These are phyloP conservation scores for Mycocentrospora acerina DNA, from an alignment of 2,329 filamentous ascomycete genomes.

Conservation along the genomic window DNA sequence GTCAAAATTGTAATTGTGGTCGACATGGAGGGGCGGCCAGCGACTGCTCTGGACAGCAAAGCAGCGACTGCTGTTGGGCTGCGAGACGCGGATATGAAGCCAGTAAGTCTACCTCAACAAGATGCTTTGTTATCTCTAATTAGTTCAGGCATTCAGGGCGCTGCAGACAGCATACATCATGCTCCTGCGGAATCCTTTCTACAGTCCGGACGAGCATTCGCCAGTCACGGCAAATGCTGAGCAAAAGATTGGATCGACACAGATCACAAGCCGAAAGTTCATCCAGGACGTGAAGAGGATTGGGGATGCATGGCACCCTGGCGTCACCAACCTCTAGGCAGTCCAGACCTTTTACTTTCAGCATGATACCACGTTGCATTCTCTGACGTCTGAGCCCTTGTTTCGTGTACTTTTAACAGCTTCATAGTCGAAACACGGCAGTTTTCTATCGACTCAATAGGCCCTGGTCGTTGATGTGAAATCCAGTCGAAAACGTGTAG, in stretches of 20 bases:
- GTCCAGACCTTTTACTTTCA: conserved; percentile 3
- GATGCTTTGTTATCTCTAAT: too few relatives aligned
- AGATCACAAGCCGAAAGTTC: conserved; percentile 82
- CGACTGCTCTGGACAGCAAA: conserved; percentile 37
- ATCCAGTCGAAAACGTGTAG: too few relatives aligned
- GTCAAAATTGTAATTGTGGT: conserved; percentile 88
- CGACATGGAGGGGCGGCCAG: conserved; percentile 77
- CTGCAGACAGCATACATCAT: conserved; percentile 91
- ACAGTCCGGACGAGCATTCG: conserved; percentile 80
- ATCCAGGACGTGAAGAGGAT: conserved; percentile 80
- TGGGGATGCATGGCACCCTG: conserved; percentile 80
- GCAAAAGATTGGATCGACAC: conserved; percentile 52
- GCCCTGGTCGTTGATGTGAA: too few relatives aligned
- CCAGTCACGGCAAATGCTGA: conserved; percentile 56
- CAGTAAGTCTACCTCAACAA: conserved; percentile 53
- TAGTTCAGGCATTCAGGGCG: conserved; percentile 72
- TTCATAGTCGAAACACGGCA: background rate
- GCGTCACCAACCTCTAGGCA: conserved; percentile 60
- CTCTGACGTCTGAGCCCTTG: conserved; percentile 21
- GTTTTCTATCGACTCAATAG: background rate
- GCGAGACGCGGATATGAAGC: conserved; percentile 82
- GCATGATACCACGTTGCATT: conserved; percentile 28
- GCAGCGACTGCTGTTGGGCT: conserved; percentile 62
- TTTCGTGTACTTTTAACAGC: background rate
- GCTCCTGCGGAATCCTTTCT: conserved; percentile 92